Evolutionary conservation across 768 basidiomycete species (phyloP).

Genomic region (Lactifluus hygrophoroides): DNA sequence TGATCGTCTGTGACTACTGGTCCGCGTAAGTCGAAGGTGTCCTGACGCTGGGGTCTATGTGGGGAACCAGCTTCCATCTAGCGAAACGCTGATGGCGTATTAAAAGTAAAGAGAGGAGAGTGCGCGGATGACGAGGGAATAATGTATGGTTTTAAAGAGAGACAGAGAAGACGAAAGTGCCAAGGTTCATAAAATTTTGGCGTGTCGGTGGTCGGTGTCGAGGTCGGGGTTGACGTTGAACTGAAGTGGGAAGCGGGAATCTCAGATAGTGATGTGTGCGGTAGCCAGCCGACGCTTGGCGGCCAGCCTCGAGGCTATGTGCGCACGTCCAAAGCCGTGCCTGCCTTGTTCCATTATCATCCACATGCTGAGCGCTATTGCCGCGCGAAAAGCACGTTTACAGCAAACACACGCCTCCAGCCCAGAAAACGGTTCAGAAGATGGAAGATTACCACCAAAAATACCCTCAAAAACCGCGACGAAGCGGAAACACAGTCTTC

Average conservation of each 20-base stretch:
- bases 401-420: slow-evolving; percentile 1
- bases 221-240: not conserved
- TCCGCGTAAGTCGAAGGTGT: slow-evolving; percentile 67
- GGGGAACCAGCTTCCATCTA: slow-evolving; percentile 7
- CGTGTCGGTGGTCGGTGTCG: not conserved
- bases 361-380: slow-evolving; percentile 62
- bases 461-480: slow-evolving; percentile 25
- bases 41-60: slow-evolving; percentile 31
- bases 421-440: not conserved
- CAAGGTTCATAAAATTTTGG: not conserved
- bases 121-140: not conserved
- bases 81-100: not conserved
- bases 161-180: not conserved
- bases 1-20: slow-evolving; percentile 49
- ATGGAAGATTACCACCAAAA: not conserved
- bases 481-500: slow-evolving; percentile 38
- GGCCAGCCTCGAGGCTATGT: too few relatives aligned
- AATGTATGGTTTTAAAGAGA: not conserved
- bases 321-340: too few relatives aligned
- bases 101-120: not conserved
- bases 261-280: not conserved
- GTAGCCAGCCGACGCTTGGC: not conserved
- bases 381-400: slow-evolving; percentile 55
- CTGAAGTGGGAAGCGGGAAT: not conserved
- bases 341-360: not conserved